Base-by-base conservation (phyloP, 2,329 filamentous ascomycete species). In the Alternaria longipes region DNA sequence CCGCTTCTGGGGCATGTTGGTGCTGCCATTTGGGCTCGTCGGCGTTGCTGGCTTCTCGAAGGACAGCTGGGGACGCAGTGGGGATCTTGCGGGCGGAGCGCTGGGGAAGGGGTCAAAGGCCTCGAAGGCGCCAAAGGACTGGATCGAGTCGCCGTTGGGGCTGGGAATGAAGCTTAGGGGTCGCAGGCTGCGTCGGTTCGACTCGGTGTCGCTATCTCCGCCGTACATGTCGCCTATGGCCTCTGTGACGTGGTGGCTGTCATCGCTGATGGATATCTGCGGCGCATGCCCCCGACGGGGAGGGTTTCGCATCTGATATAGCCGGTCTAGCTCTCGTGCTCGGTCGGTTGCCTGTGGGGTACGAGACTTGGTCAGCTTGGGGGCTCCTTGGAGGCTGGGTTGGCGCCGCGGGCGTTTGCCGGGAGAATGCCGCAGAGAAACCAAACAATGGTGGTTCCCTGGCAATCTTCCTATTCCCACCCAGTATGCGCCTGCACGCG, bases 211-310 rank as follows among this genome's bases (percentile, higher is more conserved):
- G 76, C 93, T 90, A 71, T 92, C 87, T 74, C 92, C 90, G 73
- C 91, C 92, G 80, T 97, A 97, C 80, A 97, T 87, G 72, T 93
- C 93, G 54, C 92, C 92, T 79, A 97, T 97, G 61, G 93, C 91
- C 79, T 97, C 94, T 58, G 93, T 97, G 77, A 97, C 92, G 86
- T 97, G 94, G 81, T 97, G 93, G 81, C 87, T 93, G 63, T 94
- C 91, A 81, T 97, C 93, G 79, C 91, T 95, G 78, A 97, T 90
- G 70, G 87, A 89, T 63, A 89, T 82, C 69, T 89, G 85, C 64
- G 87, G 83, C 68, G 81, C 81, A 81, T 89, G 87, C 68, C 86
- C 85, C 73, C 85, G 83, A 64, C 84, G 82, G 68, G 81, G 79
- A 24, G 84, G 79, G 78, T 85, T 82, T 65, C 84, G 82, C 70